A percentile compares a stretch with the other conserved stretches of the same genome.
These are phyloP conservation scores for Gastrolobium villosum DNA, from an alignment of 306 rosid species.

Conservation along the genomic window DNA sequence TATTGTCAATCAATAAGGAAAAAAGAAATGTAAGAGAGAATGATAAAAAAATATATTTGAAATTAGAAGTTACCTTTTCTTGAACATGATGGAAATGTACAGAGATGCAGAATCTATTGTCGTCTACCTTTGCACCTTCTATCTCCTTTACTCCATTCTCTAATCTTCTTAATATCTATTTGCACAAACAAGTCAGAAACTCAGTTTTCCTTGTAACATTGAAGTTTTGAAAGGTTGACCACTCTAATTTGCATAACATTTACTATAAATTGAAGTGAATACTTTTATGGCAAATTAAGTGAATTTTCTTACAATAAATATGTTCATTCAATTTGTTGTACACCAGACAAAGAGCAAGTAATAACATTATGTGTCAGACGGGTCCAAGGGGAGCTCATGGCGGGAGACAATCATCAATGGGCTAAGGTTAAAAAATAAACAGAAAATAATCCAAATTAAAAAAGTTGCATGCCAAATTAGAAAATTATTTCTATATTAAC, in stretches of 20 bases:
- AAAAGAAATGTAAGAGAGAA: not conserved
- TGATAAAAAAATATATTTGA: conserved; percentile 3
- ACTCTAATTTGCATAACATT: not conserved
- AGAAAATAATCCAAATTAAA: too few species aligned
- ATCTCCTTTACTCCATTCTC: conserved; percentile 59
- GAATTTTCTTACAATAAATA: not conserved
- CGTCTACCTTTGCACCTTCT: conserved; percentile 82
- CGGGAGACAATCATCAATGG: too few species aligned
- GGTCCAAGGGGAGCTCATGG: too few species aligned
- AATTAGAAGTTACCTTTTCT: conserved; percentile 59
- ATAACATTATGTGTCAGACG: too few species aligned
- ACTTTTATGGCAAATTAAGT: not conserved
- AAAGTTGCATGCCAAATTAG: too few species aligned
- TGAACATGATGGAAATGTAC: conserved; percentile 83
- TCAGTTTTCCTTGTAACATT: not conserved
- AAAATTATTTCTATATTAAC: too few species aligned
- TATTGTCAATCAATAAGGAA: not conserved
- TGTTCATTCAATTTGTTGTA: not conserved
- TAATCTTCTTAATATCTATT: conserved; percentile 65
- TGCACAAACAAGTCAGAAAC: conserved; percentile 11
- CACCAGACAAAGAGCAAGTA: not conserved
- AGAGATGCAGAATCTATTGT: conserved; percentile 83
- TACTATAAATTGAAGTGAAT: not conserved
- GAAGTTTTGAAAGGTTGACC: not conserved
- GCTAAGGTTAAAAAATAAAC: too few species aligned